Evolutionary conservation across 2,329 filamentous ascomycete species (phyloP), one percentile per base, ranked within the genome.

Genomic region (Ceratocystis ficicola): DNA sequence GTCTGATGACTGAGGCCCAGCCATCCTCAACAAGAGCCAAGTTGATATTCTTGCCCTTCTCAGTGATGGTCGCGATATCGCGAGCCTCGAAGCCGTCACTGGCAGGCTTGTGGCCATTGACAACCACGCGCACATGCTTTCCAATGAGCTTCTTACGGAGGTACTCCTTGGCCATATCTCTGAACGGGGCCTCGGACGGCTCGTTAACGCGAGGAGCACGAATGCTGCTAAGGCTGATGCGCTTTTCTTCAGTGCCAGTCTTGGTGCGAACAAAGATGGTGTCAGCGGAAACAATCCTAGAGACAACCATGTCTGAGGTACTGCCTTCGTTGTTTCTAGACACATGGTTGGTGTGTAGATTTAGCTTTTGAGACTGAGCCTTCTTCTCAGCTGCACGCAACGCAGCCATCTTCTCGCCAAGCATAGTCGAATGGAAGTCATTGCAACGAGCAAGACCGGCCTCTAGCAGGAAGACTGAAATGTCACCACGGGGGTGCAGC

Each of bases 131-230:
- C 70, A 97, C 90, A 70, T 96, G 90, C 80, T 99, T 99, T 68
- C 92, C 94, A 72, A 99, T 99, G 41, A 96, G 76, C 75, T 87
- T 90, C 81, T 96, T 96, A 65, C 94, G 86, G 69, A 97, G 76
- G 73, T 93, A 97, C 74, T 99, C 94, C 79, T 99, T 99, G 41
- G 94, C 93, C 73, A 96, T 93, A 12, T 94, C 88, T 70, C 86
- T 83, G 79, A 93, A 99, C 0, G 91, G 90, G 50, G 89, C 83
- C 76, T 97, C 93, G 66, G 90, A 87, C 22, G 89, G 83, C 74
- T 97, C 93, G 61, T 86, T 87, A 2, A 88, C 83, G 73, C 95
- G 92, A n/a, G 94, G 94, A 66, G 94, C 93, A 69, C 94, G 87
- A 68, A 97, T 84, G 74, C 93, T 97, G 80, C 90, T 96, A 67